These are phyloP conservation scores for Colletotrichum sp. DNA, from an alignment of 2,329 filamentous ascomycete species.

Conservation along the genomic window DNA sequence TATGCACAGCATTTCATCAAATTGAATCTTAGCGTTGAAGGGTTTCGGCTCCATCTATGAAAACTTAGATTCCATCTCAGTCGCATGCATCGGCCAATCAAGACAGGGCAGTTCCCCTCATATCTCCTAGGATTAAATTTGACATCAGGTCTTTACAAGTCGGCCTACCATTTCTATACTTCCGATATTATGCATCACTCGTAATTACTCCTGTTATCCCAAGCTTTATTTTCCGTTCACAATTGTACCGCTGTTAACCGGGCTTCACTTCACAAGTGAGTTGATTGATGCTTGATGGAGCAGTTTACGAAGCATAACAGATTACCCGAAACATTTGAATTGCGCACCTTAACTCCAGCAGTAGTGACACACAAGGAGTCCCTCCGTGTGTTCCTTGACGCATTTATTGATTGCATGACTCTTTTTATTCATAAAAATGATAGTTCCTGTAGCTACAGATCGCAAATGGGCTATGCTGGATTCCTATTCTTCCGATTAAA, in stretches of 20 bases:
- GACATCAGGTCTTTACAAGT: neutral
- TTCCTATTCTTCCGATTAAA: neutral
- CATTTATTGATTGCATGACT: neutral
- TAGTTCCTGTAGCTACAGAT: neutral
- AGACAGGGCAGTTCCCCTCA: neutral
- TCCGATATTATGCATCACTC: neutral
- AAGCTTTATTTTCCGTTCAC: neutral
- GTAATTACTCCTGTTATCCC: neutral
- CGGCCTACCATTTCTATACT: neutral
- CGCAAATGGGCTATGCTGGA: neutral
- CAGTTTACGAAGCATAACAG: neutral
- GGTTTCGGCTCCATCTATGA: neutral
- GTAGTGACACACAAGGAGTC: neutral
- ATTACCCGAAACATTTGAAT: neutral
- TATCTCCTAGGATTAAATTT: neutral
- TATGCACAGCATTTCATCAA: neutral
- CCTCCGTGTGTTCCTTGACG: neutral
- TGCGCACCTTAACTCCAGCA: fast-evolving
- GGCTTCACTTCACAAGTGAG: neutral
- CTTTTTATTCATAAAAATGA: neutral
- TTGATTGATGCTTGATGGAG: neutral
- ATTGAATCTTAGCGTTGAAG: neutral
- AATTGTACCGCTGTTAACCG: fast-evolving
- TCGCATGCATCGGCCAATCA: neutral
- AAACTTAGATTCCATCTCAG: neutral